phyloP scores from a whole-genome alignment of 2,329 filamentous ascomycete genomes.

The Sporothrix curviconia region DNA sequence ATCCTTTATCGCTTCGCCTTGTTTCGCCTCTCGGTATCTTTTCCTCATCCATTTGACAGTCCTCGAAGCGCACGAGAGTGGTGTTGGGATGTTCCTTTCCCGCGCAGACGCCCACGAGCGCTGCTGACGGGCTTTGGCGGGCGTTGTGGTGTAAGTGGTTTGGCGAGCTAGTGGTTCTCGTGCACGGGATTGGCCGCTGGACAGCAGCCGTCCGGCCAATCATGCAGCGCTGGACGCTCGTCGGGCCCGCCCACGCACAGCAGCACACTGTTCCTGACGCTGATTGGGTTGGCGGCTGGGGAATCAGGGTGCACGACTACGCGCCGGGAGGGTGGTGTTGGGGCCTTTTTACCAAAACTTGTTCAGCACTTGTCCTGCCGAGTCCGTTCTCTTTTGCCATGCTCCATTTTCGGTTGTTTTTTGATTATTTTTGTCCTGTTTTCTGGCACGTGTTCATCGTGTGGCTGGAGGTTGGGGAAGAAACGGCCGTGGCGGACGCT shows the following conservation, averaged over 20 bases:
- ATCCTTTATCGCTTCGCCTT: no score
- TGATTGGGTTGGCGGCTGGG: conserved; percentile 1
- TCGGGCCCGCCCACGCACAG: background rate
- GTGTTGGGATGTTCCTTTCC: no score
- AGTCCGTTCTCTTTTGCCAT: background rate
- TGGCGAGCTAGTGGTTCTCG: background rate
- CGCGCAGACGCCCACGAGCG: no score
- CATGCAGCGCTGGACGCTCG: background rate
- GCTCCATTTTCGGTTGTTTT: no score
- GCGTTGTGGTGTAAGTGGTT: background rate
- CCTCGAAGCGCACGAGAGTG: no score
- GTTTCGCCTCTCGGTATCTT: no score
- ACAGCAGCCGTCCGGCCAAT: background rate
- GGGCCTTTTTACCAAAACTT: background rate
- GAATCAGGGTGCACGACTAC: conserved; percentile 9
- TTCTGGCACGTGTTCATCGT: no score
- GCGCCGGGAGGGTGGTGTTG: background rate
- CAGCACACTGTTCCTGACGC: background rate
- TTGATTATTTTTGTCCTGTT: no score
- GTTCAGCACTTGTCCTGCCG: background rate
- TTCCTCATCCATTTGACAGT: no score
- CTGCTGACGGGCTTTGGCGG: no score
- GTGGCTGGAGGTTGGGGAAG: no score
- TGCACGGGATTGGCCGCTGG: background rate
- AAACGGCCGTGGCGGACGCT: no score